Evolutionary conservation across 2,329 filamentous ascomycete genomes (phyloP).

Genomic region (Didymosphaeria variabile): DNA sequence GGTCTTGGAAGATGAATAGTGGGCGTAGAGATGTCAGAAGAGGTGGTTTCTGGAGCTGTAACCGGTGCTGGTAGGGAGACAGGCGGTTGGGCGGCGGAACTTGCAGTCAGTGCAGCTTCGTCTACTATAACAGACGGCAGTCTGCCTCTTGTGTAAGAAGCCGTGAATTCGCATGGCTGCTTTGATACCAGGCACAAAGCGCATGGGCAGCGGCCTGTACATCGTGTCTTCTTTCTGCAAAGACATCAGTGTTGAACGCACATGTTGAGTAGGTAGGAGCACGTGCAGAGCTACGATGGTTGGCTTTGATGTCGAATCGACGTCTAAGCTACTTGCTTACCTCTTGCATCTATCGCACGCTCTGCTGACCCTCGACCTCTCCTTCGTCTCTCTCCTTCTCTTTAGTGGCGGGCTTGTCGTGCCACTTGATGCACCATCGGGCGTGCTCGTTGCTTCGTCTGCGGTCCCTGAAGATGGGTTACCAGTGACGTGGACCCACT

Average conservation of each 20-base stretch:
- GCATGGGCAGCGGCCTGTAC: conserved; percentile 48
- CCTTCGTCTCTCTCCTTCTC: conserved; percentile 45
- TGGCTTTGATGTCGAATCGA: neutral
- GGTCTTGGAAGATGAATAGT: conserved; percentile 29
- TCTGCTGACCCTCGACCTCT: conserved; percentile 56
- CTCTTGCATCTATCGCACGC: conserved; percentile 61
- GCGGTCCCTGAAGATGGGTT: conserved; percentile 13
- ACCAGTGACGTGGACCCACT: conserved; percentile 29
- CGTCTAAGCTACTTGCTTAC: conserved; percentile 37
- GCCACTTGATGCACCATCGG: conserved; percentile 15
- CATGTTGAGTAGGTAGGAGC: neutral
- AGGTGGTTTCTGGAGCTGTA: conserved; percentile 19
- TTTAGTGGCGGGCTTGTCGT: conserved; percentile 38
- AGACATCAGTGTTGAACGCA: conserved; percentile 22
- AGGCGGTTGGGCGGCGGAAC: conserved; percentile 26
- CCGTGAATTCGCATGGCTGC: conserved; percentile 59
- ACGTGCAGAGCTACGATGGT: conserved; percentile 4
- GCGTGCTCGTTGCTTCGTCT: conserved; percentile 10
- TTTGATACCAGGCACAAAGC: conserved; percentile 42
- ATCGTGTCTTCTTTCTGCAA: conserved; percentile 49
- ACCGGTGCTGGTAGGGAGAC: conserved; percentile 26
- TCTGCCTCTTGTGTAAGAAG: conserved; percentile 59
- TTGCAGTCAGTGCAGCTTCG: conserved; percentile 37
- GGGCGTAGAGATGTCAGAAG: conserved; percentile 23
- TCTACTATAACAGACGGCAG: conserved; percentile 53